Conservation (phyloP, 179 eudicot genomes). For the Drosera spatulata region DNA sequence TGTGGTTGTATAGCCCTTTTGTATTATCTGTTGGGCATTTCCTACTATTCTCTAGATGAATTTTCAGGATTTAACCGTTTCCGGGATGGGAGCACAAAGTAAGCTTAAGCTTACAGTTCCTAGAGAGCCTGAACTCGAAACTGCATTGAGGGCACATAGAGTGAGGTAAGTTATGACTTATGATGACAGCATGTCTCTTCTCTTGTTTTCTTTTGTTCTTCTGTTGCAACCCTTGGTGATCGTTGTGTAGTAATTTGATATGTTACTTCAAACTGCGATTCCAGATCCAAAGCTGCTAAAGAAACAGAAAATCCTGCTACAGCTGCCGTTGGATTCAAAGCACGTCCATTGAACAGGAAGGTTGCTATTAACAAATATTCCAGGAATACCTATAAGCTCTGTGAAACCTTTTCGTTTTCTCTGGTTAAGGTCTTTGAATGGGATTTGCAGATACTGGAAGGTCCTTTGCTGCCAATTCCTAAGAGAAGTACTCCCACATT, state of each 20-base stretch:
- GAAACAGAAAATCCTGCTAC: conserved; percentile 31
- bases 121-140: conserved; percentile 76
- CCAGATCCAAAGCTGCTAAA: conserved; percentile 43
- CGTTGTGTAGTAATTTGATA: background rate
- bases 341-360: conserved; percentile 80
- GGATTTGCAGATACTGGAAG: conserved; percentile 53
- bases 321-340: conserved; percentile 47
- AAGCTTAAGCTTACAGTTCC: conserved; percentile 68
- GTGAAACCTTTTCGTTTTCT: background rate
- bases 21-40: background rate
- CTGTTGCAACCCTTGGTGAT: background rate
- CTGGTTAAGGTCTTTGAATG: conserved; percentile 1
- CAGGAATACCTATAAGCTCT: background rate
- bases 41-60: conserved; percentile 4
- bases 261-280: background rate
- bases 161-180: conserved; percentile 31
- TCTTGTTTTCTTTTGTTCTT: background rate
- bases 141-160: conserved; percentile 69
- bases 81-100: conserved; percentile 16
- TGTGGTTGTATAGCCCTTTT: background rate
- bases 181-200: background rate
- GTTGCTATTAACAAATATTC: conserved; percentile 16
- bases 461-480: conserved; percentile 38
- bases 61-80: conserved; percentile 36
- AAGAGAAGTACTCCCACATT: conserved; percentile 48